A percentile compares a stretch with the other conserved stretches of the same genome.
These are phyloP conservation scores for Lachancea quebecensis DNA, from an alignment of 805 yeast genomes.

Conservation along the genomic window DNA sequence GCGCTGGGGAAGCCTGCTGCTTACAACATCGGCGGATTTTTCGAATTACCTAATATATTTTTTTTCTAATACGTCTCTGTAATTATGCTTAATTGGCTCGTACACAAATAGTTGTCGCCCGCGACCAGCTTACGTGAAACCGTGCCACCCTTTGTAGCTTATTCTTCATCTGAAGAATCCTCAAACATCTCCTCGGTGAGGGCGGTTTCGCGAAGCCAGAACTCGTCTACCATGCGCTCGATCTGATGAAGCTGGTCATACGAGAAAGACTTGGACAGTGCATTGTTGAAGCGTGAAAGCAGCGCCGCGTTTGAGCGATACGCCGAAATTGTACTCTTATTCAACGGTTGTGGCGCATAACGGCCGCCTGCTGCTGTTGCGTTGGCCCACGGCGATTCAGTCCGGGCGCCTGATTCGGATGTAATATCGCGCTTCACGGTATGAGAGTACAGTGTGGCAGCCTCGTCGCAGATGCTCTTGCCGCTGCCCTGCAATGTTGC, in stretches of 20 bases:
- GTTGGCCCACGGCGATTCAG: neutral
- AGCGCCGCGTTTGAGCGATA: neutral
- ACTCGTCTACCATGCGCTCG: slow-evolving; percentile 17
- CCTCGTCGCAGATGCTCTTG: slow-evolving; percentile 1
- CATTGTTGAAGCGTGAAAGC: slow-evolving; percentile 15
- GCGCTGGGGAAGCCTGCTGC: neutral
- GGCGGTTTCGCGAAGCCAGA: slow-evolving; percentile 24
- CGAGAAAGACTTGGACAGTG: slow-evolving; percentile 9
- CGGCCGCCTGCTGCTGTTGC: neutral
- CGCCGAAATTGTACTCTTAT: neutral
- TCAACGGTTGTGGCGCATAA: neutral
- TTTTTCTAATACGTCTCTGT: too few relatives aligned
- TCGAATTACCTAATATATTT: too few relatives aligned
- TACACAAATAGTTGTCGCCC: neutral
- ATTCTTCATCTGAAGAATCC: slow-evolving; percentile 28
- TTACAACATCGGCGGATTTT: neutral
- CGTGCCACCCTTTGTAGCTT: neutral
- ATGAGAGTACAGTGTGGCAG: neutral
- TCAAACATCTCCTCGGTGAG: slow-evolving; percentile 27
- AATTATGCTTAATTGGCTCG: too few relatives aligned
- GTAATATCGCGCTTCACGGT: neutral
- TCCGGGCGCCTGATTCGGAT: neutral
- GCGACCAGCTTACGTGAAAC: neutral
- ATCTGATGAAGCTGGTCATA: slow-evolving; percentile 7
- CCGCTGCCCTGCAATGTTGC: neutral